A percentile compares a stretch with the other conserved stretches of the same genome.
Conservation (phyloP, 208 protist species). For the Naegleria gruberi region DNA sequence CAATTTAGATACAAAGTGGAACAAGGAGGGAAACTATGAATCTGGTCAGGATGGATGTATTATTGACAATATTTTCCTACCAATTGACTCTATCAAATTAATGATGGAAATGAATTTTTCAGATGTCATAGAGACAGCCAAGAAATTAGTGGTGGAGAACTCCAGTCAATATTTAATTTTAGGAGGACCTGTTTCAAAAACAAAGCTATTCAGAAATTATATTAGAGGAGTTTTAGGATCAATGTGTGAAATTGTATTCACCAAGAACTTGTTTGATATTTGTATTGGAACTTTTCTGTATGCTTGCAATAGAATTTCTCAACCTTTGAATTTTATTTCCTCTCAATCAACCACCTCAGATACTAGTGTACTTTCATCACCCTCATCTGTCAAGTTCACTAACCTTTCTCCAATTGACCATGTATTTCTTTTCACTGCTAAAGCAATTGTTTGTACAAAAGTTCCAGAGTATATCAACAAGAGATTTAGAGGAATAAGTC, state of each 20-base stretch:
- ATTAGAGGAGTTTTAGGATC: not conserved
- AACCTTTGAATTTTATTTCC: not conserved
- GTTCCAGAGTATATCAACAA: not conserved
- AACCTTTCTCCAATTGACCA: not conserved
- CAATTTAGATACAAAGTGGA: not conserved
- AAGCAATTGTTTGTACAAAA: not conserved
- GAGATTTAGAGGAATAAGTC: not conserved
- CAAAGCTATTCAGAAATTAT: not conserved
- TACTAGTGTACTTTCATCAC: not conserved
- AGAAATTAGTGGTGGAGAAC: not conserved
- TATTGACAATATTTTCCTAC: not conserved
- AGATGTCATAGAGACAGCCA: not conserved
- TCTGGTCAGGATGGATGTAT: not conserved
- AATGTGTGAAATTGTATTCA: not conserved
- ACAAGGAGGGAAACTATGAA: not conserved
- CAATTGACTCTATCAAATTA: not conserved
- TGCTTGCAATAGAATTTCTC: not conserved
- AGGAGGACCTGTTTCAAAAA: not conserved
- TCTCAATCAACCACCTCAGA: not conserved
- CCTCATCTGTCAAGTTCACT: not conserved
- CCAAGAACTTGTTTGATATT: not conserved
- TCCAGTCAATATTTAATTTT: not conserved
- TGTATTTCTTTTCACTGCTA: not conserved
- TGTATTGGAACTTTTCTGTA: not conserved
- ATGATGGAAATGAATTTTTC: not conserved